Evolutionary conservation across 345 rosid genomes (phyloP).

Genomic region (Hibiscus syriacus): DNA sequence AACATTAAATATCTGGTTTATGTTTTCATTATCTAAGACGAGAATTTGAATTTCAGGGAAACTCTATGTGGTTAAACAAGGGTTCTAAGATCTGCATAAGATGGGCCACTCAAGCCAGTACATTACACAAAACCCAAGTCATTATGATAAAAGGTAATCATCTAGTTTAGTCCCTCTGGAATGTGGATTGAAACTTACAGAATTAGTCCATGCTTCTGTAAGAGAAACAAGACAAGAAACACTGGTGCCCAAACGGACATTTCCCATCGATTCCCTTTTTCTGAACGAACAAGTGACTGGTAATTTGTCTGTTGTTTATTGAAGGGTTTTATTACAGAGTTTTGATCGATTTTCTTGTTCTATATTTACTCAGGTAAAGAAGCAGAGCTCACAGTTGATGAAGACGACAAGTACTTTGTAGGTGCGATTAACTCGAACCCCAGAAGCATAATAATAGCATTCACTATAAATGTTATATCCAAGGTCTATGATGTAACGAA

Average conservation of each 20-base stretch:
- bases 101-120: slow-evolving; percentile 41
- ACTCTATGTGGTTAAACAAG: slow-evolving; percentile 55
- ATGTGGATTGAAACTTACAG: not conserved
- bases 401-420: slow-evolving; percentile 45
- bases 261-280: slow-evolving; percentile 10
- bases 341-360: not conserved
- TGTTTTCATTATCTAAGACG: not conserved
- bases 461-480: slow-evolving; percentile 41
- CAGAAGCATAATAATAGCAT: slow-evolving; percentile 26
- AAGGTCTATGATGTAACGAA: slow-evolving; percentile 43
- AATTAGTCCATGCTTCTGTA: slow-evolving; percentile 8
- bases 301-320: not conserved
- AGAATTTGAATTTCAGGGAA: slow-evolving; percentile 30
- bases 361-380: slow-evolving; percentile 32
- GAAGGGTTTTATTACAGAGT: not conserved
- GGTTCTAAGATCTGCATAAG: slow-evolving; percentile 40
- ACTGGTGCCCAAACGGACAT: slow-evolving; percentile 24
- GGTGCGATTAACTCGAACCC: slow-evolving; percentile 37
- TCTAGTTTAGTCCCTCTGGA: not conserved
- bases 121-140: slow-evolving; percentile 29
- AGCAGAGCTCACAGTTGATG: slow-evolving; percentile 35
- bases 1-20: too few species aligned
- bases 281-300: slow-evolving; percentile 27
- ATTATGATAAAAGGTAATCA: slow-evolving; percentile 39
- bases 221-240: slow-evolving; percentile 41